A percentile compares a stretch with the other conserved stretches of the same genome.
Conservation (phyloP, 148 eudicot genomes). For the Rhododendron henanense region DNA sequence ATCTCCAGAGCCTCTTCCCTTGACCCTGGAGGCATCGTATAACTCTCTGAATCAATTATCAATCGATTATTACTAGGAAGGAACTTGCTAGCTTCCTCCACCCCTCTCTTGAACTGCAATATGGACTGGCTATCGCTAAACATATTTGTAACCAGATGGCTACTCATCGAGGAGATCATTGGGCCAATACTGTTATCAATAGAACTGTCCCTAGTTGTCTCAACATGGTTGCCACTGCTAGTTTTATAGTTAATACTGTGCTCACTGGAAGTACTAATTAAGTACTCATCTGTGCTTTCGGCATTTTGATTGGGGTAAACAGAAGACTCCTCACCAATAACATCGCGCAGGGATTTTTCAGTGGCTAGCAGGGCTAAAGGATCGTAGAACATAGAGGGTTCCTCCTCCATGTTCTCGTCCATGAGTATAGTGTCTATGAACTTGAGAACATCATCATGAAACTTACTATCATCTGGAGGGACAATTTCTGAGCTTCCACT, state of each 20-base stretch:
- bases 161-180: constrained; percentile 7
- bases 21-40: constrained; percentile 24
- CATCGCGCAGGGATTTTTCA: constrained; percentile 41
- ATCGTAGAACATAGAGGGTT: constrained; percentile 42
- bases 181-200: constrained; percentile 1
- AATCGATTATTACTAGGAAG: constrained; percentile 3
- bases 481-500: constrained; percentile 23
- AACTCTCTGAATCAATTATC: constrained; percentile 29
- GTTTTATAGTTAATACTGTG: constrained; percentile 29
- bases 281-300: constrained; percentile 42
- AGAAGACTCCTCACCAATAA: constrained; percentile 34
- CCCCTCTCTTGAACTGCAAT: no score
- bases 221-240: constrained; percentile 22
- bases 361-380: constrained; percentile 45
- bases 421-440: constrained; percentile 37
- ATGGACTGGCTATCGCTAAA: constrained; percentile 28
- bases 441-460: constrained; percentile 30
- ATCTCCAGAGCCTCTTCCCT: constrained; percentile 6
- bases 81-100: no score
- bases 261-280: constrained; percentile 35
- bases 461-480: constrained; percentile 19
- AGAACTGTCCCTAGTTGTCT: constrained; percentile 21
- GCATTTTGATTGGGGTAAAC: constrained; percentile 25
- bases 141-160: constrained; percentile 20
- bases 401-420: constrained; percentile 47